A percentile compares a stretch with the other conserved stretches of the same genome.
Evolutionary conservation across 2,329 filamentous ascomycete species (phyloP).

Genomic region (Penicillium janthinellum): DNA sequence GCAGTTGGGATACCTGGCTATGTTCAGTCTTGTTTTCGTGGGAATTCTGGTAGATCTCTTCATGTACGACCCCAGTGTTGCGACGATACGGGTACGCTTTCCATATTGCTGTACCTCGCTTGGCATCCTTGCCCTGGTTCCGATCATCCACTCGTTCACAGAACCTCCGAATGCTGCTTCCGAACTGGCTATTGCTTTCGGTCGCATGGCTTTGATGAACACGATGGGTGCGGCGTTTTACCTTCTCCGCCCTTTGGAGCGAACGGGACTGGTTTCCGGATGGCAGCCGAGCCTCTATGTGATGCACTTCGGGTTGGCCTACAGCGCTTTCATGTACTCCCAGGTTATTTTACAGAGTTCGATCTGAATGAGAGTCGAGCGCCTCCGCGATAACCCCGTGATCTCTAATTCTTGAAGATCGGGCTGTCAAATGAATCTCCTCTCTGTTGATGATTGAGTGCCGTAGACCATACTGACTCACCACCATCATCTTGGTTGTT

Average conservation of each 20-base stretch:
- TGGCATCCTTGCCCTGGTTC: not conserved
- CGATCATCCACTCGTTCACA: not conserved
- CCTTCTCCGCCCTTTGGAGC: not conserved
- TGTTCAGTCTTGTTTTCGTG: not conserved
- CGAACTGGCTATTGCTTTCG: not conserved
- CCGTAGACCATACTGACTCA: too few species aligned
- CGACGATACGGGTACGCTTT: not conserved
- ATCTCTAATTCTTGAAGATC: too few species aligned
- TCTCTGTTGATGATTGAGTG: too few species aligned
- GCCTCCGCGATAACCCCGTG: not conserved
- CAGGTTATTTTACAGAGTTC: not conserved
- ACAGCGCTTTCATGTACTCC: not conserved
- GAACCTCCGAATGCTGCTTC: not conserved
- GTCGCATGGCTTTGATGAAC: not conserved
- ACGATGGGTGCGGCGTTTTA: not conserved
- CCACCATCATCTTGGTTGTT: too few species aligned
- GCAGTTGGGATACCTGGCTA: slow-evolving; percentile 5
- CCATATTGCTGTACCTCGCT: not conserved
- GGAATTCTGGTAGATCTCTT: not conserved
- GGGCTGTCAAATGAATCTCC: too few species aligned
- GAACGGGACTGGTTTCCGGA: not conserved
- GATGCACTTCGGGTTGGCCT: not conserved
- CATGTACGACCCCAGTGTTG: not conserved
- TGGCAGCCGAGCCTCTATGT: slow-evolving; percentile 1
- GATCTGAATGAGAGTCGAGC: not conserved